Evolutionary conservation across 129 eudicot genomes (phyloP).

Genomic region (Gnaphalium uliginosum): DNA sequence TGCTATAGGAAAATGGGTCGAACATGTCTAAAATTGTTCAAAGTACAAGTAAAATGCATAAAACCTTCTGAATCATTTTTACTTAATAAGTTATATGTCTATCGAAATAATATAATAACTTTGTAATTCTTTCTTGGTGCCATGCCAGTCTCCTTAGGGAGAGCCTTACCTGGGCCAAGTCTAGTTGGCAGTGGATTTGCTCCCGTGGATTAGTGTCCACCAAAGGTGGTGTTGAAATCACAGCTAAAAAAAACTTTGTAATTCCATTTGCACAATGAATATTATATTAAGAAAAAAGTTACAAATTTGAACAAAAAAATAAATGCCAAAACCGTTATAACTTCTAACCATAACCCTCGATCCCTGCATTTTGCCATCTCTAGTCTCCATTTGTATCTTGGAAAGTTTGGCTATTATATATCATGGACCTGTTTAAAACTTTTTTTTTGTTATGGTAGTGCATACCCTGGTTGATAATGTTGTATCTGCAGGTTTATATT

Average conservation of each 20-base stretch:
- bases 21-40: background rate
- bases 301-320: background rate
- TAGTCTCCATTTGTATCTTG: background rate
- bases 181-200: no score
- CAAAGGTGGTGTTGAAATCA: no score
- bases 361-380: background rate
- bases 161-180: no score
- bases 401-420: background rate
- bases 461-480: background rate
- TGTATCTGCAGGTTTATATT: background rate
- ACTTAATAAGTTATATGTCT: background rate
- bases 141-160: no score
- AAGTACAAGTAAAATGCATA: constrained; percentile 2
- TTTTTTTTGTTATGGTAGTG: background rate
- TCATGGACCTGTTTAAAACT: background rate
- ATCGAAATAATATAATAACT: background rate
- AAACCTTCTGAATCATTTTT: constrained; percentile 10
- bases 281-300: no score
- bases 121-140: no score
- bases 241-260: background rate
- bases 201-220: no score
- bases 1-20: background rate
- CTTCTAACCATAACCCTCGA: background rate
- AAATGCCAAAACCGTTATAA: background rate
- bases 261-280: no score